A percentile compares a stretch with the other conserved stretches of the same genome.
Conservation (phyloP, 2,329 filamentous ascomycete species). For the Fusarium hainanense region DNA sequence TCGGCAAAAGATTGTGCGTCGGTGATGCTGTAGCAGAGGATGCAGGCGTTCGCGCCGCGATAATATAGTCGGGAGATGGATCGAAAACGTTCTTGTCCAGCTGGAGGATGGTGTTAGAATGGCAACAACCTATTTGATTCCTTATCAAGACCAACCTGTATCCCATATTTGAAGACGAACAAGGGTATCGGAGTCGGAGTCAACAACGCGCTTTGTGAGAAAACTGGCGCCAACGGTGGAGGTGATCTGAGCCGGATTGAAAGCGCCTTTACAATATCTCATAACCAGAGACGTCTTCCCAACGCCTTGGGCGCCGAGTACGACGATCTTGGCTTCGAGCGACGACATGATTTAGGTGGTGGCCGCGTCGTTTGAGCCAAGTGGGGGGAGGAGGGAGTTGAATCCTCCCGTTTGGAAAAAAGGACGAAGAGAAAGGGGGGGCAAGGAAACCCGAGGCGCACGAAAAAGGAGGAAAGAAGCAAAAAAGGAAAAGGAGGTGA, state of each 20-base stretch:
- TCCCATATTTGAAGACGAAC: slow-evolving; percentile 98
- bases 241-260: slow-evolving; percentile 70
- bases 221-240: slow-evolving; percentile 86
- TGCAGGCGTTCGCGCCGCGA: slow-evolving; percentile 91
- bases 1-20: slow-evolving; percentile 86
- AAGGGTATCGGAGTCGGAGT: slow-evolving; percentile 84
- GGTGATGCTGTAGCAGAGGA: slow-evolving; percentile 95
- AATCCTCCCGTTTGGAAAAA: slow-evolving; percentile 9
- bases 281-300: slow-evolving; percentile 83
- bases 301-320: slow-evolving; percentile 82
- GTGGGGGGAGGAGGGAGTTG: slow-evolving; percentile 8
- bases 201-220: slow-evolving; percentile 81
- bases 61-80: slow-evolving; percentile 97
- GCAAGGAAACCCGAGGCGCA: slow-evolving; percentile 7
- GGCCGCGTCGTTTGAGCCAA: slow-evolving; percentile 21
- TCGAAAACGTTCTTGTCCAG: slow-evolving; percentile 94
- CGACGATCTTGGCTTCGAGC: slow-evolving; percentile 83
- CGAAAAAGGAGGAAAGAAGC: slow-evolving; percentile 11
- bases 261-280: slow-evolving; percentile 79
- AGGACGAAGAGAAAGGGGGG: slow-evolving; percentile 13
- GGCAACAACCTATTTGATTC: neutral
- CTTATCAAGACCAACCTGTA: slow-evolving; percentile 65
- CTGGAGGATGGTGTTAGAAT: slow-evolving; percentile 49
- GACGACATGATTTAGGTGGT: slow-evolving; percentile 59
- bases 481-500: slow-evolving; percentile 10